Evolutionary conservation across 306 rosid genomes (phyloP).

Genomic region (Potentilla sterilis): DNA sequence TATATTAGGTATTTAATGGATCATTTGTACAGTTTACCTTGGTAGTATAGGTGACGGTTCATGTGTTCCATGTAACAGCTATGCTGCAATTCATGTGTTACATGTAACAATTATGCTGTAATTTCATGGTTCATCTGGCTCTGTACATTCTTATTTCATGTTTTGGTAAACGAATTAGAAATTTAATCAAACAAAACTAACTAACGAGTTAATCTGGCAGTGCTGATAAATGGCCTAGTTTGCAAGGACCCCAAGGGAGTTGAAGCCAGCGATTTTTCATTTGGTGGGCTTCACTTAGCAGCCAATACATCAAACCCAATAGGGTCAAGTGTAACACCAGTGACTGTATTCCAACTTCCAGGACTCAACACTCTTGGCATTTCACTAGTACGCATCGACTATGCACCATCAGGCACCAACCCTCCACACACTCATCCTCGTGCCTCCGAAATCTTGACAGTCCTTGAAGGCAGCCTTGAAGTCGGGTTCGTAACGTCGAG

Average conservation of each 20-base stretch:
- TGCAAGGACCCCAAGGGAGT: slow-evolving; percentile 38
- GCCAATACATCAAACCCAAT: slow-evolving; percentile 31
- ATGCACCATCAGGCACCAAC: slow-evolving; percentile 31
- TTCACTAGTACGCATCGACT: slow-evolving; percentile 36
- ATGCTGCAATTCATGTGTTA: background rate
- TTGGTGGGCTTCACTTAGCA: slow-evolving; percentile 24
- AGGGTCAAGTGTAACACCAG: slow-evolving; percentile 31
- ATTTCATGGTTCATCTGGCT: no score
- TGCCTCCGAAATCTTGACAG: slow-evolving; percentile 34
- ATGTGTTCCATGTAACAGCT: no score
- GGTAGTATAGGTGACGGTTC: background rate
- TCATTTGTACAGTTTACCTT: background rate
- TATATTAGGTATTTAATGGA: no score
- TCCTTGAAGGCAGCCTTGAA: slow-evolving; percentile 38
- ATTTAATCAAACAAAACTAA: background rate
- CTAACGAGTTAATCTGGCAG: slow-evolving; percentile 24
- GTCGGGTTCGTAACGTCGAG: slow-evolving; percentile 38
- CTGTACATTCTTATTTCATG: background rate
- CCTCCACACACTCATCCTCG: slow-evolving; percentile 52
- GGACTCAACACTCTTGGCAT: slow-evolving; percentile 42
- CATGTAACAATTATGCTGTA: background rate
- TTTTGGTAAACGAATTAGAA: background rate
- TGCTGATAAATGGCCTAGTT: slow-evolving; percentile 33
- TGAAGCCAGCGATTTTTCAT: slow-evolving; percentile 23
- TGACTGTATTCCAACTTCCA: slow-evolving; percentile 23